phyloP scores from a whole-genome alignment of 768 basidiomycete genomes.

The Boletus rex-veris region DNA sequence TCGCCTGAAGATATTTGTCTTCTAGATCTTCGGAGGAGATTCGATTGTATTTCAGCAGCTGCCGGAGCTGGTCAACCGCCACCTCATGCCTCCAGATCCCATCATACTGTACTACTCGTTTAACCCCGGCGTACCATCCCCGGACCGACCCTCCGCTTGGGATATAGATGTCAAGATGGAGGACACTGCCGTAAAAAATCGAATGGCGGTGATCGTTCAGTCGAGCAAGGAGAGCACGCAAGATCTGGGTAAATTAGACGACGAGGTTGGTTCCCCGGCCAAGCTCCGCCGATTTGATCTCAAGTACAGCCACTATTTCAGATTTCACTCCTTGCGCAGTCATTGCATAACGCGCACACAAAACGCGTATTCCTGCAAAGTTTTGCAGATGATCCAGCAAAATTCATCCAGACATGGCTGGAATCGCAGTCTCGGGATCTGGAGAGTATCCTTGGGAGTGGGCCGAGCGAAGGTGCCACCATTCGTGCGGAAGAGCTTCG shows the following conservation, averaged over 20 bases:
- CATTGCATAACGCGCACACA: constrained; percentile 80
- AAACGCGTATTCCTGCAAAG: constrained; percentile 83
- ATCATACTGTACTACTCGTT: constrained; percentile 74
- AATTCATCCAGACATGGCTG: constrained; percentile 87
- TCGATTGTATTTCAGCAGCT: constrained; percentile 72
- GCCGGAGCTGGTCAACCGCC: constrained; percentile 82
- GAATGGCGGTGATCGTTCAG: constrained; percentile 69
- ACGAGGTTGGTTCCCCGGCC: constrained; percentile 58
- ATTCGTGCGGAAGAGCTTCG: constrained; percentile 86
- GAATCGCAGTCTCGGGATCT: constrained; percentile 90
- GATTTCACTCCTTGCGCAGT: constrained; percentile 83
- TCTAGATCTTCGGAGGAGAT: constrained; percentile 70
- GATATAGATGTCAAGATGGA: constrained; percentile 90
- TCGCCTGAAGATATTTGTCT: background rate
- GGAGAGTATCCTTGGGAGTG: constrained; percentile 85
- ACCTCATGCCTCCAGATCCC: constrained; percentile 73
- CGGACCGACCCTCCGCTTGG: constrained; percentile 74
- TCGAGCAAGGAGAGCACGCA: constrained; percentile 69
- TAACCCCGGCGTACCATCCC: constrained; percentile 57
- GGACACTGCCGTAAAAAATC: constrained; percentile 66
- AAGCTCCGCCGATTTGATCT: constrained; percentile 12
- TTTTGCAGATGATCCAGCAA: constrained; percentile 74
- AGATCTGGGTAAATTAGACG: constrained; percentile 72
- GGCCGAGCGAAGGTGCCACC: constrained; percentile 71
- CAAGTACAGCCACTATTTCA: constrained; percentile 30